Evolutionary conservation across 2,329 filamentous ascomycete genomes (phyloP).

Genomic region (Fusarium anguioides): DNA sequence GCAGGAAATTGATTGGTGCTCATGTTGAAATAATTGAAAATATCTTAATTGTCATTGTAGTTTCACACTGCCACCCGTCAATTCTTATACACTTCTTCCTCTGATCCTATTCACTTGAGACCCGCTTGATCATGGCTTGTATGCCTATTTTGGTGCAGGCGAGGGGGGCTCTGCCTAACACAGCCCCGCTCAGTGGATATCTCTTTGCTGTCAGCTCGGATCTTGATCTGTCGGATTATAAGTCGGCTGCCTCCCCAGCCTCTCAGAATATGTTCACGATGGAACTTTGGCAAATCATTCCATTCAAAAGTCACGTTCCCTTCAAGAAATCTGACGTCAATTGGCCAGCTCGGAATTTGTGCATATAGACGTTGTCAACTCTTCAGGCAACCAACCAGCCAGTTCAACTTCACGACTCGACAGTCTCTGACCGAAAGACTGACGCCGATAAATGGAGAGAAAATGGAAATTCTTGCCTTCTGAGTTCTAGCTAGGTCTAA

Average conservation of each 20-base stretch:
- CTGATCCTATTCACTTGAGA: not conserved
- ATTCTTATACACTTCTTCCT: not conserved
- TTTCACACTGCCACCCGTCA: not conserved
- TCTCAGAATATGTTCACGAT: not conserved
- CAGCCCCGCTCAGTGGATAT: constrained; percentile 3
- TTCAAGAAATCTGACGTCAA: not conserved
- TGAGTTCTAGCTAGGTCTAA: no score
- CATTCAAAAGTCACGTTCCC: no score
- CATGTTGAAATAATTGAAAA: not conserved
- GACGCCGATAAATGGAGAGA: no score
- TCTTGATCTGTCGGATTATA: not conserved
- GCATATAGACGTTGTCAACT: no score
- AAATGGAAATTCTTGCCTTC: no score
- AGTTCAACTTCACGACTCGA: not conserved
- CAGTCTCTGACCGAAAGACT: no score
- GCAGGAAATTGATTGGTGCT: not conserved
- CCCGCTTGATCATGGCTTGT: no score
- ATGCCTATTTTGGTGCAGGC: constrained; percentile 1
- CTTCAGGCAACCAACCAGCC: not conserved
- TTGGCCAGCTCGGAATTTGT: no score
- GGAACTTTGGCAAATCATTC: not conserved
- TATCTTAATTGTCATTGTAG: rapidly evolving
- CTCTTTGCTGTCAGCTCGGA: no score
- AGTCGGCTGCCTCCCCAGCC: constrained; percentile 5
- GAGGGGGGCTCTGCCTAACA: constrained; percentile 8